phyloP scores from a whole-genome alignment of 83 land plant genomes.

The Picea engelmannii region DNA sequence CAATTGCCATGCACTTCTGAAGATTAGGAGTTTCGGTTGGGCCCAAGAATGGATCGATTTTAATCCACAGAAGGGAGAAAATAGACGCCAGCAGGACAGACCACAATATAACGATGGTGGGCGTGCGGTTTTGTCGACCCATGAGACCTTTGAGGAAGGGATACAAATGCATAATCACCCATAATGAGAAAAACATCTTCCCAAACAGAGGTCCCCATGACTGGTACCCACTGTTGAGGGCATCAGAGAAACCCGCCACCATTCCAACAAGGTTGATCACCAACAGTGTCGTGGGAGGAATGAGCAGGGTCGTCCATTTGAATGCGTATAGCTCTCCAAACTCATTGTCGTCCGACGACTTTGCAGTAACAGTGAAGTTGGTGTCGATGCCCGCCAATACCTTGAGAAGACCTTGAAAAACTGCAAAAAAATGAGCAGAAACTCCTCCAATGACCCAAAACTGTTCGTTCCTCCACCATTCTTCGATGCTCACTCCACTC shows the following conservation, averaged over 20 bases:
- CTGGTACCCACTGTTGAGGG: slow-evolving; percentile 53
- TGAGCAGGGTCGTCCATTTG: slow-evolving; percentile 69
- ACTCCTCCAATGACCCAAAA: slow-evolving; percentile 71
- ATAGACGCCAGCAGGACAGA: slow-evolving; percentile 63
- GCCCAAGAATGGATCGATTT: too few species aligned
- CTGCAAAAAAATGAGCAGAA: slow-evolving; percentile 65
- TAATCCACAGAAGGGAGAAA: neutral
- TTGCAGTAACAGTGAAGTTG: slow-evolving; percentile 71
- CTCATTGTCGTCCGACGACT: slow-evolving; percentile 55
- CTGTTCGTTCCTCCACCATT: slow-evolving; percentile 60
- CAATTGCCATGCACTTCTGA: too few species aligned
- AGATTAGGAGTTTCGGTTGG: too few species aligned
- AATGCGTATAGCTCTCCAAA: slow-evolving; percentile 73
- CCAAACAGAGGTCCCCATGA: slow-evolving; percentile 73
- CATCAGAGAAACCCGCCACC: slow-evolving; percentile 67
- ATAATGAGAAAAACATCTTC: slow-evolving; percentile 60
- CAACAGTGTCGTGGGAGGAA: slow-evolving; percentile 60
- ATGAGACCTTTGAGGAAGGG: slow-evolving; percentile 75
- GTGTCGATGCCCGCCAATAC: slow-evolving; percentile 62
- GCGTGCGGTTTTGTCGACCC: slow-evolving; percentile 70
- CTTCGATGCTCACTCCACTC: slow-evolving; percentile 70
- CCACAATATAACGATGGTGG: slow-evolving; percentile 68
- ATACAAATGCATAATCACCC: slow-evolving; percentile 73
- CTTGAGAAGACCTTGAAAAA: slow-evolving; percentile 67
- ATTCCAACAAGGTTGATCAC: slow-evolving; percentile 57